Evolutionary conservation across 306 rosid species (phyloP).

Genomic region (Vachellia pachyceras): DNA sequence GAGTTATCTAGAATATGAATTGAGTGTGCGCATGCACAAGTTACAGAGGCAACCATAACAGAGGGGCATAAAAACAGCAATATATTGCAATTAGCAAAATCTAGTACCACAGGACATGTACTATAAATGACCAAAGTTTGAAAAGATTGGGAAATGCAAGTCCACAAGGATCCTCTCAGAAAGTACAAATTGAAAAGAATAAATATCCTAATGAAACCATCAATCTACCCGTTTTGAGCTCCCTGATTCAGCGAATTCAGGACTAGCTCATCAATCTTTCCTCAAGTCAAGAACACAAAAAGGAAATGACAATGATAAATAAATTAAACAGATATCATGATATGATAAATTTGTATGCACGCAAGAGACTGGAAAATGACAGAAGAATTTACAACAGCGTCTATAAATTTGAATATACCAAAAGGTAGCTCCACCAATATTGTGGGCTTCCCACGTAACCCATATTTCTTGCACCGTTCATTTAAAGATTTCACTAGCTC

Average conservation of each 20-base stretch:
- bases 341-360: conserved; percentile 19
- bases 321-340: conserved; percentile 16
- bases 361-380: conserved; percentile 26
- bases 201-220: conserved; percentile 34
- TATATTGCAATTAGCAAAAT: conserved; percentile 6
- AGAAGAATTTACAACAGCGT: conserved; percentile 23
- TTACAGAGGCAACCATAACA: conserved; percentile 10
- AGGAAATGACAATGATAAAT: neutral
- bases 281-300: conserved; percentile 12
- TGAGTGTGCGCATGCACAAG: neutral
- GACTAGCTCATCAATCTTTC: neutral
- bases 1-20: neutral
- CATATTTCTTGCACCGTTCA: conserved; percentile 93
- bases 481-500: conserved; percentile 82
- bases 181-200: conserved; percentile 26
- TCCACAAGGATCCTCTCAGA: conserved; percentile 19
- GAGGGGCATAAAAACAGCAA: conserved; percentile 13
- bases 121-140: conserved; percentile 1
- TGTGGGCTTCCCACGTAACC: conserved; percentile 81
- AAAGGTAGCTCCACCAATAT: conserved; percentile 92
- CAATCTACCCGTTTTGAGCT: conserved; percentile 23
- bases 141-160: conserved; percentile 23
- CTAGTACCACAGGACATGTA: neutral
- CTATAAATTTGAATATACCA: conserved; percentile 61
- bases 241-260: conserved; percentile 30